Base-by-base conservation (phyloP, 1,284 basidiomycete genomes). In the Leccinum colubrinum region DNA sequence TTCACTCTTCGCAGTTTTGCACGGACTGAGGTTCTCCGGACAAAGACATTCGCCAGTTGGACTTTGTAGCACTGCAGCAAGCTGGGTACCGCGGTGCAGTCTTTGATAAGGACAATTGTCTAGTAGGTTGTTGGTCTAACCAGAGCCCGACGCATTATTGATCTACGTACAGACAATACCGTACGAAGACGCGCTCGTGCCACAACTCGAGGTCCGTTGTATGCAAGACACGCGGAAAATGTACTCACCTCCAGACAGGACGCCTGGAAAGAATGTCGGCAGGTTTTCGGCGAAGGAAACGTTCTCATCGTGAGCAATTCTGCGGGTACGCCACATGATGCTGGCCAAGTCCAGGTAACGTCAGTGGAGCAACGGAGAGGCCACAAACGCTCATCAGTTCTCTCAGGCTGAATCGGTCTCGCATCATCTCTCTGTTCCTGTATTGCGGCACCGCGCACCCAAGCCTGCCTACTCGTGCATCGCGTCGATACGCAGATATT, bases 51-150 rank as follows among this genome's bases (percentile, higher is more conserved):
- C 88, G 91, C 75, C 83, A 92, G 66, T 81, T 98, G 68, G 88
- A 98, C 75, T 98, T 95, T 82, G 69, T 70, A n/a, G 88, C 87
- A 14, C 80, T 98, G 43, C 83, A 84, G 63, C 80, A 80, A 60
- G 86, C 87, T 15, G 95, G 96, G 2, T 95, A 94, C 70, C 86
- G 88, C 54, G 95, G 91, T 37, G 90, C 92, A 11, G 88, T 99
- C 0, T 91, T 98, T 67, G 97, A 98, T 84, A 98, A 98, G 79
- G 97, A 99, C 75, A 98, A 99, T 68, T 98, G 97, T 72, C 76
- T 98, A 67, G 95, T 94, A 69, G 41, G 87, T 77, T 5, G 35
- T 3, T 20, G 12, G 4, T 1, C 56, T 0, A 22, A 53, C 6
- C 17, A 0, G 14, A 37, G 20, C 46, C 11, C 20, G 2, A 56